A percentile compares a stretch with the other conserved stretches of the same genome.
Evolutionary conservation across 306 rosid genomes (phyloP).

Genomic region (Cicer chorassanicum): DNA sequence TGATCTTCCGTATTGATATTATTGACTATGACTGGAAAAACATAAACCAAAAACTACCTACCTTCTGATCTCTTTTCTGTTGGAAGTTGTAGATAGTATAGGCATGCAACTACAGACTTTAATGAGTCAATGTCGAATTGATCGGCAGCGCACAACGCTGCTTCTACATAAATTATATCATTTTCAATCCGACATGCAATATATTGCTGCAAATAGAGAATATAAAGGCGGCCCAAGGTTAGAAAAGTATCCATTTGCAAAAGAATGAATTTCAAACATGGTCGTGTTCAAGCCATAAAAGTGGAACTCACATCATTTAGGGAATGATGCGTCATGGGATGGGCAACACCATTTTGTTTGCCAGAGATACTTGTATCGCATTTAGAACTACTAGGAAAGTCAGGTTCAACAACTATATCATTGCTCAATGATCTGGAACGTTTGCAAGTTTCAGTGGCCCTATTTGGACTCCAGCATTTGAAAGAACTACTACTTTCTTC

Average conservation of each 20-base stretch:
- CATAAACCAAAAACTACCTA: slow-evolving; percentile 47
- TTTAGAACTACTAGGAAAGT: slow-evolving; percentile 66
- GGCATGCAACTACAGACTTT: slow-evolving; percentile 82
- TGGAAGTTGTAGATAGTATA: slow-evolving; percentile 77
- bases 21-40: slow-evolving; percentile 28
- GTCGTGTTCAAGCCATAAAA: slow-evolving; percentile 27
- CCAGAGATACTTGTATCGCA: slow-evolving; percentile 54
- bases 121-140: slow-evolving; percentile 63
- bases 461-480: slow-evolving; percentile 57
- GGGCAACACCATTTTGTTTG: slow-evolving; percentile 50
- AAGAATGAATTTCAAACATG: slow-evolving; percentile 37
- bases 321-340: slow-evolving; percentile 45
- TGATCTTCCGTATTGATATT: slow-evolving; percentile 28
- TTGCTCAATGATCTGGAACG: slow-evolving; percentile 58
- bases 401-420: slow-evolving; percentile 49
- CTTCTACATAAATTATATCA: slow-evolving; percentile 56
- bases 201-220: slow-evolving; percentile 55
- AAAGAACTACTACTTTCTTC: slow-evolving; percentile 83
- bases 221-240: slow-evolving; percentile 41
- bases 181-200: slow-evolving; percentile 68
- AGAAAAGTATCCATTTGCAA: slow-evolving; percentile 46
- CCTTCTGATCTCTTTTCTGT: slow-evolving; percentile 81
- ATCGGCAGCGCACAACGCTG: slow-evolving; percentile 52
- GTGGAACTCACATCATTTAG: slow-evolving; percentile 70
- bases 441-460: slow-evolving; percentile 49